These are phyloP conservation scores for Mycena alexandri DNA, from an alignment of 768 basidiomycete genomes.

Conservation along the genomic window DNA sequence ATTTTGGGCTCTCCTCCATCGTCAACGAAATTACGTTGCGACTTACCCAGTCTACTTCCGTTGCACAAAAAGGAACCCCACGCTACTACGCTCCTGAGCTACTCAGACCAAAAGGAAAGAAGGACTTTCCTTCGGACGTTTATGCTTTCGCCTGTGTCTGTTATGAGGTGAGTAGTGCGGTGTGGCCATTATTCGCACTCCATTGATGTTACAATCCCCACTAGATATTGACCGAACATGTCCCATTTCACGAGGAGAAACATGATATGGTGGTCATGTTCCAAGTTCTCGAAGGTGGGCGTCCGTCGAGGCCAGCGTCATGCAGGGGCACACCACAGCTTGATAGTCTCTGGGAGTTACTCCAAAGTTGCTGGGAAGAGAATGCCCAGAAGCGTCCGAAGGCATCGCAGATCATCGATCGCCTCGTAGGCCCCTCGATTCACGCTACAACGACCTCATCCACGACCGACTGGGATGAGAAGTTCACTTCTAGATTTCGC, in stretches of 20 bases:
- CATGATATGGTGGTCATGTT: slow-evolving; percentile 8
- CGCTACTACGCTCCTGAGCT: slow-evolving; percentile 54
- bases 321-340: neutral
- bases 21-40: slow-evolving; percentile 27
- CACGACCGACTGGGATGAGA: slow-evolving; percentile 14
- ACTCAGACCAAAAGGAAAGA: slow-evolving; percentile 37
- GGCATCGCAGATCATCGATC: slow-evolving; percentile 7
- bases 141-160: slow-evolving; percentile 57
- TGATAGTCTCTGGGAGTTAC: slow-evolving; percentile 13
- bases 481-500: slow-evolving; percentile 22
- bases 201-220: neutral
- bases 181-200: neutral
- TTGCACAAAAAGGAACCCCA: slow-evolving; percentile 43
- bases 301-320: neutral
- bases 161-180: slow-evolving; percentile 45
- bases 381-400: neutral
- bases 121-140: slow-evolving; percentile 47
- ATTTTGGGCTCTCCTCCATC: slow-evolving; percentile 7
- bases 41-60: slow-evolving; percentile 38
- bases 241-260: slow-evolving; percentile 4
- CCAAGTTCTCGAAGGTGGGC: neutral
- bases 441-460: slow-evolving; percentile 18
- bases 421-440: neutral
- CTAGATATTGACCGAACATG: slow-evolving; percentile 8
- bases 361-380: slow-evolving; percentile 18